Evolutionary conservation across 2,329 filamentous ascomycete species (phyloP), one percentile per base, ranked within the genome.

Genomic region (Bipolaris oryzae): DNA sequence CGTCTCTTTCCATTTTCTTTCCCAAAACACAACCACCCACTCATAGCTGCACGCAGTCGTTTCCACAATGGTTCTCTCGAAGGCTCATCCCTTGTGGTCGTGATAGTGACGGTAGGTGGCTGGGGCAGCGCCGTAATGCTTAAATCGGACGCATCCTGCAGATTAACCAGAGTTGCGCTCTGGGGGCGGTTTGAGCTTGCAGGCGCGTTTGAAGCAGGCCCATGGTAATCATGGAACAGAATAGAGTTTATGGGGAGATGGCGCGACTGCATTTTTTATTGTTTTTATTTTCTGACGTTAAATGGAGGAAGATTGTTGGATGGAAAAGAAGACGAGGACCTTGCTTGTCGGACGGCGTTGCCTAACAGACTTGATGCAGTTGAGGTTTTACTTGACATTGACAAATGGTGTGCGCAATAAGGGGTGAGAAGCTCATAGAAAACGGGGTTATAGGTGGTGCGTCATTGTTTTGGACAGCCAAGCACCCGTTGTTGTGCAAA

Each of bases 71-170:
- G 21, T 6, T 44, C 11, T n/a, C 45, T 44, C 3, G 6, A 3
- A 3, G 18, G 5, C 1, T 15, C 21, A 25, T 46, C 25, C 15
- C 6, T 23, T 21, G 39, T n/a, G 10, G 21, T 18, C 15, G 7
- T 20, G 23, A 28, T n/a, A 15, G 16, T 20, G 21, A 7, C 10
- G 21, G 23, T 5, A 11, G 42, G 33, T 0, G 49, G 44, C 7
- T 21, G 41, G 0, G 63, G 63, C 5, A 65, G 50, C 1, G 63
- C 63, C 5, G 63, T 65, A 2, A 64, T 47, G 3, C 13, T 57
- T 15, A 21, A 47, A 18, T 63, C 57, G 25, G 54, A 51, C 3
- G 57, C 58, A 5, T 62, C 60, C 23, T 43, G 35, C 3, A 63
- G 34, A 18, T 62, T 53, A 1, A 35, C 54, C 9, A 64, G 54